These are phyloP conservation scores for Puccinia coronata DNA, from an alignment of 1,284 basidiomycete species.

Conservation along the genomic window DNA sequence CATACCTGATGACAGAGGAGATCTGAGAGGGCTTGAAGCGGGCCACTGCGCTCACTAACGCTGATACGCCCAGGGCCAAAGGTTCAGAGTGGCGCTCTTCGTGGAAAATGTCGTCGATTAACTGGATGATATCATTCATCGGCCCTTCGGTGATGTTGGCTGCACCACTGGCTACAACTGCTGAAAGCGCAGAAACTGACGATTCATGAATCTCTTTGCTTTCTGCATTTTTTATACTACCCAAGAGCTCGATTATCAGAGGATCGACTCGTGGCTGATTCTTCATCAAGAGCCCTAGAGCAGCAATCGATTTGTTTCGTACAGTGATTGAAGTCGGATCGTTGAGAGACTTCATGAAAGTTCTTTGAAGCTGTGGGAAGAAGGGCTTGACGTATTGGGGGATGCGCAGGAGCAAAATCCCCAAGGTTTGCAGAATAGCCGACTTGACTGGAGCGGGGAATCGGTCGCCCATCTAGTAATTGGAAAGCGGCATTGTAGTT, in stretches of 20 bases:
- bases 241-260: constrained; percentile 37
- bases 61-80: constrained; percentile 34
- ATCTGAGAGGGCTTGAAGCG: constrained; percentile 19
- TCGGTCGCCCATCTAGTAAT: constrained; percentile 52
- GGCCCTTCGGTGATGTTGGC: constrained; percentile 30
- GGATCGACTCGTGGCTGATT: constrained; percentile 78
- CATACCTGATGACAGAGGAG: background rate
- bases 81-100: constrained; percentile 33
- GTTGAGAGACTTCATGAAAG: constrained; percentile 89
- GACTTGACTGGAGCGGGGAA: constrained; percentile 89
- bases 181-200: constrained; percentile 31
- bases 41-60: constrained; percentile 26
- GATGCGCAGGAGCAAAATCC: constrained; percentile 75
- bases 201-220: constrained; percentile 36
- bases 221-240: constrained; percentile 23
- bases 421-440: constrained; percentile 78
- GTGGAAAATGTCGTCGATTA: constrained; percentile 44
- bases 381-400: constrained; percentile 92
- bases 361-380: constrained; percentile 95
- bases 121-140: constrained; percentile 34
- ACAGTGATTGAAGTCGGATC: constrained; percentile 79
- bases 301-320: constrained; percentile 76
- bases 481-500: too few species aligned
- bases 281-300: constrained; percentile 88
- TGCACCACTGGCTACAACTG: constrained; percentile 35